Evolutionary conservation across 2,329 filamentous ascomycete species (phyloP), one percentile per base, ranked within the genome.

Genomic region (Neonectria magnoliae): DNA sequence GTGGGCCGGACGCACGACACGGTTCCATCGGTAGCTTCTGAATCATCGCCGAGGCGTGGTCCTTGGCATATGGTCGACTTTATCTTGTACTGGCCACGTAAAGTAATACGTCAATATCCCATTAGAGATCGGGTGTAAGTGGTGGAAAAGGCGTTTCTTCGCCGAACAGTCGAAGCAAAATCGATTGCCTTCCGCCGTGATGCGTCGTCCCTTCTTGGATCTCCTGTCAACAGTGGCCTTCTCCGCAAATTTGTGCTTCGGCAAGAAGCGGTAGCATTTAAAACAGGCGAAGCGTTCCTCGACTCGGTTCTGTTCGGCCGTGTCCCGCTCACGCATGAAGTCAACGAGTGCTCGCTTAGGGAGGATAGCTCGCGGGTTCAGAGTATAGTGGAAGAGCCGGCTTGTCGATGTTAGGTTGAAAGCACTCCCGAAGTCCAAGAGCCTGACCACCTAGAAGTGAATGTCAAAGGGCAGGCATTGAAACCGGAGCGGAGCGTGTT

Each of bases 111-210:
- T 31, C n/a, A 72, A 7, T 22, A 31, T 66, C 0, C 64, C 61
- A 16, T 64, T 60, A 3, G 45, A 36, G 5, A 61, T 33, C 10
- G 55, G 14, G 18, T 27, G 13, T 38, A 68, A 38, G 45, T 72
- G 69, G 1, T 27, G 38, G 0, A 45, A 53, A 1, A 42, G 6
- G 16, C 47, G 62, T 4, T 62, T 20, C 48, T 18, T 42, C 4
- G 57, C 70, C 16, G 59, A 41, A n/a, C 70, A 72, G n/a, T 69
- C 66, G 4, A 72, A 51, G 8, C 70, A 72, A 11, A 38, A 42
- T 3, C 70, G 64, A 5, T 67, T 25, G 22, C 36, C 38, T 11
- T 54, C 20, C 22, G n/a, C 4, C 11, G 31, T 20, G n/a, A 16
- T 9, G 10, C 5, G 20, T 31, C n/a, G 9, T 14, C 38, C 14